phyloP scores from a whole-genome alignment of 352 stramenopile genomes.

The Thraustochytrium sp. region DNA sequence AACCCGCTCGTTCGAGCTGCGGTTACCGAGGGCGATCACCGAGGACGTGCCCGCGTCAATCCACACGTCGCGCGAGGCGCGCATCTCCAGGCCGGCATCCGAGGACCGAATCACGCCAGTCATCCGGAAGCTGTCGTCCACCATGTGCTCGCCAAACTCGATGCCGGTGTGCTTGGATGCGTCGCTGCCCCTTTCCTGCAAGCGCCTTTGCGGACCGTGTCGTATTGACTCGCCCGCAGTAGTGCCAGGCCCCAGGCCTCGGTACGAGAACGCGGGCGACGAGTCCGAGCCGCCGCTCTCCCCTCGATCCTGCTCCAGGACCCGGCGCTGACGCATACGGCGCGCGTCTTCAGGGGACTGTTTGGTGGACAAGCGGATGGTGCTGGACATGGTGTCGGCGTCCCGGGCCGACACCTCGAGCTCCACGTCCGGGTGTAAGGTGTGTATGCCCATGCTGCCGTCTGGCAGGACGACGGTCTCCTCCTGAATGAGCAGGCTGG shows the following conservation, averaged over 20 bases:
- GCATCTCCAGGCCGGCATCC: not conserved
- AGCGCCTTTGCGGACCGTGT: not conserved
- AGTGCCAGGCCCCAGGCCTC: not conserved
- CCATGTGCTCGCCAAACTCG: conserved; percentile 21
- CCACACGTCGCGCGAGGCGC: not conserved
- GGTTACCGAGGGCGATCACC: not conserved
- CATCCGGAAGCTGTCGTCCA: conserved; percentile 5
- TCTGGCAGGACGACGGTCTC: not conserved
- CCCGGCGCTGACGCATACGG: too few species aligned
- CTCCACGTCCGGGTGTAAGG: not conserved
- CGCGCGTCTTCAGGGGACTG: too few species aligned
- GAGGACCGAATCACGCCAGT: not conserved
- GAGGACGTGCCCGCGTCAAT: not conserved
- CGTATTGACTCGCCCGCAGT: not conserved
- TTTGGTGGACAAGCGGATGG: not conserved
- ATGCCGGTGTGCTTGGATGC: not conserved
- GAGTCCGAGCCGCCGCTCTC: not conserved
- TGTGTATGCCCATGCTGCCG: conserved; percentile 34
- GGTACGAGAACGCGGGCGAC: not conserved
- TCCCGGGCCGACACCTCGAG: conserved; percentile 4
- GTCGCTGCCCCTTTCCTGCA: not conserved
- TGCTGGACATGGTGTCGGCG: not conserved
- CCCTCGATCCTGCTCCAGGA: not conserved
- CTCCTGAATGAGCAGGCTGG: conserved; percentile 35
- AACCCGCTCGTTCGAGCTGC: not conserved